Evolutionary conservation across 306 rosid genomes (phyloP), one percentile per base, ranked within the genome.

Genomic region (Malus fusca): DNA sequence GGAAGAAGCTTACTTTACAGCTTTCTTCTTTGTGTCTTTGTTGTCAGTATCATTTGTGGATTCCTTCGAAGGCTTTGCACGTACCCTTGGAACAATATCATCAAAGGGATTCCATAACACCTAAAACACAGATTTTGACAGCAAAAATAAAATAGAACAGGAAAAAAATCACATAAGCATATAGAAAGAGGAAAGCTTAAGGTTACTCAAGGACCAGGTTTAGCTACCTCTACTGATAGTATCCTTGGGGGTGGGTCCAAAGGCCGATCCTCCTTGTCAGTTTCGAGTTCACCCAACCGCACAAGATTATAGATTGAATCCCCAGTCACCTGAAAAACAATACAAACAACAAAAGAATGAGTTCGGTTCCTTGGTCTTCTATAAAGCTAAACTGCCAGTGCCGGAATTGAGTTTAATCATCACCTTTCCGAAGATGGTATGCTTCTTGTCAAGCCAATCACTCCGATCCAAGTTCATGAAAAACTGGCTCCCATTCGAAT

Each of bases 41-140:
- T 59, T 87, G 63, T 84, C 91, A 1, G 86, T 53, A 68, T 89
- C 96, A 75, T 62, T 26, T 66, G 79, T 75, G 37, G 89, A 64
- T 73, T 80, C 84, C 53, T 31, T 69, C 46, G 31, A 77, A 77
- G 83, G 58, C 74, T 77, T 85, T 71, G 83, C 78, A 75, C 73
- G 81, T 52, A 80, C 89, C 78, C 97, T 90, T 14, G 97, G 93
- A 77, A 90, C 75, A 40, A 95, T 92, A 82, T 95, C 97, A 66
- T 90, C 99, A 70, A 95, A 87, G 44, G 98, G 99, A 78, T 90
- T 95, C 99, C 97, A 92, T 74, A 95, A 77, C 37, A 90, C 96
- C 99, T 92, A 77, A 43, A 81, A 69, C 58, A 82, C 33, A 3
- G 19, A 67, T 66, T 75, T 75, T 17, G 13, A 56, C 25, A 23